These are phyloP conservation scores for Stemphylium beticola DNA, from an alignment of 2,329 filamentous ascomycete genomes.

Conservation along the genomic window DNA sequence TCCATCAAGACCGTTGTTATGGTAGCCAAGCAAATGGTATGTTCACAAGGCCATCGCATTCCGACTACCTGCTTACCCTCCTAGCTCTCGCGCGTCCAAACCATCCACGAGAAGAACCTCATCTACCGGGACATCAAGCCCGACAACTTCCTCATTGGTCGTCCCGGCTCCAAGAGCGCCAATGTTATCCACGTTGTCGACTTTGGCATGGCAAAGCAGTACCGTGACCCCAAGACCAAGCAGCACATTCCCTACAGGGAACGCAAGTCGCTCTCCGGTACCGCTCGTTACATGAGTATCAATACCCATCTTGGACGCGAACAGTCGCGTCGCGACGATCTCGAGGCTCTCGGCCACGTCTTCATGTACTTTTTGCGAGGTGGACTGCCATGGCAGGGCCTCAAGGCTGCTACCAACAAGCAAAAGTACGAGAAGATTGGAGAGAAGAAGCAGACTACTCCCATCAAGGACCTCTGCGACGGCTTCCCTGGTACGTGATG, in stretches of 20 bases:
- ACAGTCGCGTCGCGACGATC: conserved; percentile 92
- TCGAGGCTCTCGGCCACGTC: conserved; percentile 80
- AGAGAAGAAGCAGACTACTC: conserved; percentile 98
- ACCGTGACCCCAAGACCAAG: conserved; percentile 97
- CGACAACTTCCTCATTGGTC: conserved; percentile 97
- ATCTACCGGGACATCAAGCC: conserved; percentile 99
- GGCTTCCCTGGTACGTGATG: conserved; percentile 74
- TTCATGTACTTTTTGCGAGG: conserved; percentile 74
- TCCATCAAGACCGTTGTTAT: conserved; percentile 98
- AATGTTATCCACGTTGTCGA: conserved; percentile 99
- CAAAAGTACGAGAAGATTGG: conserved; percentile 99
- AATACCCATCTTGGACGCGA: conserved; percentile 97
- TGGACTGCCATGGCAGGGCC: conserved; percentile 70
- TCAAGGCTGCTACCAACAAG: conserved; percentile 77
- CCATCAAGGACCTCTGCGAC: conserved; percentile 95
- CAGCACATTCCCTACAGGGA: conserved; percentile 98
- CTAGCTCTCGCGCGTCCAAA: conserved; percentile 86
- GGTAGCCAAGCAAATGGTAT: conserved; percentile 98
- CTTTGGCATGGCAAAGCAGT: conserved; percentile 99
- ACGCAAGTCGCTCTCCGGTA: conserved; percentile 94
- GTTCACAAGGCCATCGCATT: conserved; percentile 29
- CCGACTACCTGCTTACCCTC: conserved; percentile 14
- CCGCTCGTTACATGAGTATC: conserved; percentile 99
- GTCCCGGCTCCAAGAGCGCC: conserved; percentile 88
- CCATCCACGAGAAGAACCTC: conserved; percentile 97